Percentiles rank a stretch among this genome's conserved stretches.
Evolutionary conservation across 495 filamentous ascomycete genomes (phyloP).

Genomic region (Aspergillus cavernicola): DNA sequence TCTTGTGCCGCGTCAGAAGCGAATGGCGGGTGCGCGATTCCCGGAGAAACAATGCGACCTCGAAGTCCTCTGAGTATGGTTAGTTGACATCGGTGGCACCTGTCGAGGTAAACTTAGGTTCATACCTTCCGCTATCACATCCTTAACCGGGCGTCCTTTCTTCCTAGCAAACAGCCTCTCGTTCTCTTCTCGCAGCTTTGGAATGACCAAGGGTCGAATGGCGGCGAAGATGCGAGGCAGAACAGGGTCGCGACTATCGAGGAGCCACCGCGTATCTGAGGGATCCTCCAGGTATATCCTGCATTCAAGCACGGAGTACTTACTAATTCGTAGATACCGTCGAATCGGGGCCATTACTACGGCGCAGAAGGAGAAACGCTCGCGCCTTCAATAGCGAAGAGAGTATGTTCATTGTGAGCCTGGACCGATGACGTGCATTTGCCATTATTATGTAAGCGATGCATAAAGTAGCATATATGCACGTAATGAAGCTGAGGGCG

Average conservation of each 20-base stretch:
- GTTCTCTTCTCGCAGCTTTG: constrained; percentile 86
- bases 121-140: constrained; percentile 78
- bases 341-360: constrained; percentile 72
- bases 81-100: neutral
- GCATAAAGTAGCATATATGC: neutral
- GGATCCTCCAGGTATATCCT: constrained; percentile 95
- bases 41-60: constrained; percentile 89
- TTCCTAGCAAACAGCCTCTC: constrained; percentile 54
- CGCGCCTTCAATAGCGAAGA: too few species aligned
- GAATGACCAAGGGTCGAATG: constrained; percentile 78
- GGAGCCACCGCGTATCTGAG: constrained; percentile 77
- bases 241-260: constrained; percentile 61
- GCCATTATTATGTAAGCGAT: neutral
- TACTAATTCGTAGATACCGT: constrained; percentile 77
- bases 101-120: neutral
- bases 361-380: neutral
- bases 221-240: constrained; percentile 77
- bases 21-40: constrained; percentile 85
- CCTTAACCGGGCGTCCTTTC: constrained; percentile 77
- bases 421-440: neutral
- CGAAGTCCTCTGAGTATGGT: constrained; percentile 73
- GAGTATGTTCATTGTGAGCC: too few species aligned
- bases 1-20: constrained; percentile 78
- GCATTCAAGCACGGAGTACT: constrained; percentile 88
- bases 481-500: neutral